Percentiles rank a stretch among this genome's conserved stretches.
Evolutionary conservation across 345 rosid species (phyloP).

Genomic region (Ailanthus altissimus): DNA sequence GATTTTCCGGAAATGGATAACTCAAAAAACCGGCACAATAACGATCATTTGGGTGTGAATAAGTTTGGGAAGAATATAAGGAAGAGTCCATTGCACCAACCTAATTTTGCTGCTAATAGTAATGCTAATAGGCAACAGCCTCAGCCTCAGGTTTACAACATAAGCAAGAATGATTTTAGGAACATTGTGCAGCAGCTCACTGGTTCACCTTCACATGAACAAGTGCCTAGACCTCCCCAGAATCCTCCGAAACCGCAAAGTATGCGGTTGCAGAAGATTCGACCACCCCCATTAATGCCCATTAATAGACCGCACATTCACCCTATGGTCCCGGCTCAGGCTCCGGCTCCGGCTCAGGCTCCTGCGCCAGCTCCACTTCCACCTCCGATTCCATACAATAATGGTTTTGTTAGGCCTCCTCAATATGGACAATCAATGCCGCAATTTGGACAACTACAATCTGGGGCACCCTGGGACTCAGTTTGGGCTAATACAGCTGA

Average conservation of each 20-base stretch:
- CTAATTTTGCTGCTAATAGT: conserved; percentile 47
- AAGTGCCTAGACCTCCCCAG: conserved; percentile 73
- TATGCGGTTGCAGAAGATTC: conserved; percentile 75
- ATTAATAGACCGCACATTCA: conserved; percentile 58
- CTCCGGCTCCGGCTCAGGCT: conserved; percentile 19
- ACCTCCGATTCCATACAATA: conserved; percentile 32
- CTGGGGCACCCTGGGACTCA: conserved; percentile 40
- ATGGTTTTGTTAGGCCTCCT: conserved; percentile 31
- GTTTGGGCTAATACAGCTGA: conserved; percentile 61
- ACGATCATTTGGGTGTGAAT: conserved; percentile 83
- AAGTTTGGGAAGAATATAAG: conserved; percentile 76
- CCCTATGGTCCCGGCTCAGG: conserved; percentile 35
- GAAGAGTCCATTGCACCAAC: conserved; percentile 91
- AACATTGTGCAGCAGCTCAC: conserved; percentile 90
- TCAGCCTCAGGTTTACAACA: conserved; percentile 89
- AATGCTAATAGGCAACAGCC: conserved; percentile 64
- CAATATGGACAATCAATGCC: conserved; percentile 25
- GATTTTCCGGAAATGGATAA: conserved; percentile 58
- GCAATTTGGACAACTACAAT: conserved; percentile 50
- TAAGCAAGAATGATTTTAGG: conserved; percentile 87
- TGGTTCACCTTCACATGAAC: conserved; percentile 82
- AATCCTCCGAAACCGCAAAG: conserved; percentile 76
- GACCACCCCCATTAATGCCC: conserved; percentile 78
- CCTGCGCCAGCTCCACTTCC: conserved; percentile 31
- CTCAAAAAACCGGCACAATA: conserved; percentile 62